Conservation (phyloP, 2,329 filamentous ascomycete genomes). For the Penicillium carneum region DNA sequence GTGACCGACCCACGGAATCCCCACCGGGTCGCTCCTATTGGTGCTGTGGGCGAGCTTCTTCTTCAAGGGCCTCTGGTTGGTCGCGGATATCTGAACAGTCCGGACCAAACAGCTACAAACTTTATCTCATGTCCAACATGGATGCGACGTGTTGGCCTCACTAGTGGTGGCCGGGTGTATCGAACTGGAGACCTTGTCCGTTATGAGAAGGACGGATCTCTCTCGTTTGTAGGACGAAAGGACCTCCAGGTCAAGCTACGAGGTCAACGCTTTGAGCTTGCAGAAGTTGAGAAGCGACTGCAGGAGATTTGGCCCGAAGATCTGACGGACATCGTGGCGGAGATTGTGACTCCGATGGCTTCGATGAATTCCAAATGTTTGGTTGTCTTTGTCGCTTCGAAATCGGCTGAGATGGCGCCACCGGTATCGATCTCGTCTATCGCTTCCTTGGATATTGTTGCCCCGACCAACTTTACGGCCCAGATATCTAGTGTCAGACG, state of each 20-base stretch:
- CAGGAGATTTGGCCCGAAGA: conserved; percentile 3
- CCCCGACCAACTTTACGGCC: neutral
- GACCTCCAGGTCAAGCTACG: conserved; percentile 34
- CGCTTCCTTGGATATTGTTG: conserved; percentile 1
- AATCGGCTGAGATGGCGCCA: neutral
- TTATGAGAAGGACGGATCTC: conserved; percentile 34
- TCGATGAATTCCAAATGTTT: conserved; percentile 8
- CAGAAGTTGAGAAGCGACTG: conserved; percentile 23
- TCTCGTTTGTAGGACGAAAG: conserved; percentile 27
- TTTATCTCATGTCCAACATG: neutral
- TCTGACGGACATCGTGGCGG: neutral
- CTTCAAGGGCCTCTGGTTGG: too few species aligned
- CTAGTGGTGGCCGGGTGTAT: conserved; percentile 35
- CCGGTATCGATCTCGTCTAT: neutral
- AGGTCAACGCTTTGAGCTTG: conserved; percentile 30
- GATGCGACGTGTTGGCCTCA: neutral
- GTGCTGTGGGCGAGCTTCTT: too few species aligned
- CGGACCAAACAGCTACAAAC: neutral
- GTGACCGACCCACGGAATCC: too few species aligned
- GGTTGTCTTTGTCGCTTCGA: conserved; percentile 16
- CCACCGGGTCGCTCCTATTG: too few species aligned
- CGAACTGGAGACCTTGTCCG: conserved; percentile 45
- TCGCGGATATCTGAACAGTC: too few species aligned
- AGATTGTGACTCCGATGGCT: neutral
- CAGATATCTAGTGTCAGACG: neutral